These are phyloP conservation scores for Paramecium pentaurelia DNA, from an alignment of 73 alveolate species.

Conservation along the genomic window DNA sequence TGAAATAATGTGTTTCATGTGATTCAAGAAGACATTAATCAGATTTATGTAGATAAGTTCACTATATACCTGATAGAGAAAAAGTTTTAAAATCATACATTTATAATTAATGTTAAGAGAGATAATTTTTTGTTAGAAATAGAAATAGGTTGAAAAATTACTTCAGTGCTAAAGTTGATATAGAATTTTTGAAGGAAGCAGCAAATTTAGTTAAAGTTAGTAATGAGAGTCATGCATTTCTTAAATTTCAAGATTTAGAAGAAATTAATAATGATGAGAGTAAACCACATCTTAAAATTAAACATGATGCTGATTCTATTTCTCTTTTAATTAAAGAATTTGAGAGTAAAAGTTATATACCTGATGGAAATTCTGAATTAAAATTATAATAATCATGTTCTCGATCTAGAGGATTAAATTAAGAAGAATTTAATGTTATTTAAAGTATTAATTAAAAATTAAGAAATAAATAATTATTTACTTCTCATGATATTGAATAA, in stretches of 20 bases:
- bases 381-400: background rate
- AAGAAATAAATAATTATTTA: background rate
- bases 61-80: constrained; percentile 32
- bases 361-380: background rate
- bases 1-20: constrained; percentile 1
- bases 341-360: background rate
- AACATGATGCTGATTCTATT: background rate
- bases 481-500: background rate
- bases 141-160: background rate
- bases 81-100: background rate
- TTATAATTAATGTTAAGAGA: background rate
- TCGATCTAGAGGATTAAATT: background rate
- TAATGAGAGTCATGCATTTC: background rate
- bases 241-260: background rate
- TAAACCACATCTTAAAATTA: background rate
- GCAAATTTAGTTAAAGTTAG: background rate
- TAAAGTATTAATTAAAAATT: background rate
- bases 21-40: constrained; percentile 2
- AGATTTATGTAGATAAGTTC: constrained; percentile 34
- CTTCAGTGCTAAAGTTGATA: background rate
- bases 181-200: background rate
- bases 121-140: constrained; percentile 32
- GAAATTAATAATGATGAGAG: background rate
- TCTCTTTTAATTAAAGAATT: background rate
- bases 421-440: background rate